phyloP scores from a whole-genome alignment of 108 stramenopile species.

The Chaetoceros muelleri region DNA sequence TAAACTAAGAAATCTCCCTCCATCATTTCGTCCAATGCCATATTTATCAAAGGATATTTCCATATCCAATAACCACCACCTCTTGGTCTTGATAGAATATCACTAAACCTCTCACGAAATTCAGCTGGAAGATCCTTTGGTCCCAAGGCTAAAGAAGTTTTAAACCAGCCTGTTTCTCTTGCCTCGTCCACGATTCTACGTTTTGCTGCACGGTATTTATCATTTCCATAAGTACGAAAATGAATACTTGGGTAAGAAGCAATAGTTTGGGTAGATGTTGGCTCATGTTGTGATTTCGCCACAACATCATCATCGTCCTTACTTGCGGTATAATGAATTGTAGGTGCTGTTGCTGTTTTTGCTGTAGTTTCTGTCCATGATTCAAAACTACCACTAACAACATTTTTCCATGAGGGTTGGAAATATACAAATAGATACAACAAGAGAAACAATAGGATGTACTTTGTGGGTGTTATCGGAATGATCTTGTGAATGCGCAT shows the following conservation, averaged over 20 bases:
- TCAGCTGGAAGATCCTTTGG: not conserved
- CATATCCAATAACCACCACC: constrained; percentile 3
- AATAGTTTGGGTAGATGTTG: too few species aligned
- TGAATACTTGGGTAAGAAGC: not conserved
- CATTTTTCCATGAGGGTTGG: too few species aligned
- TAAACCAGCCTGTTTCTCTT: constrained; percentile 1
- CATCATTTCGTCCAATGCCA: not conserved
- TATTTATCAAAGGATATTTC: not conserved
- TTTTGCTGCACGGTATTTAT: not conserved
- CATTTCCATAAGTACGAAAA: not conserved
- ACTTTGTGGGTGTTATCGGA: too few species aligned
- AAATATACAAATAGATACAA: too few species aligned
- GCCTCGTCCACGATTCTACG: not conserved
- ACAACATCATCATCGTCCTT: too few species aligned
- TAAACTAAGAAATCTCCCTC: not conserved
- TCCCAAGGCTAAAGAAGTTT: not conserved
- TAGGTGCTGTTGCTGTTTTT: too few species aligned
- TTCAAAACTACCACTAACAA: too few species aligned
- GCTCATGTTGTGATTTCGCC: too few species aligned
- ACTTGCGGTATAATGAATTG: too few species aligned
- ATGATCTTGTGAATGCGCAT: too few species aligned
- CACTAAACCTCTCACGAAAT: not conserved
- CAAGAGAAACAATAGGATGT: too few species aligned
- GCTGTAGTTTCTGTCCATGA: too few species aligned
- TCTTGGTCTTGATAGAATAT: not conserved